Conservation (phyloP, 805 yeast species). For the Ogataea pini region DNA sequence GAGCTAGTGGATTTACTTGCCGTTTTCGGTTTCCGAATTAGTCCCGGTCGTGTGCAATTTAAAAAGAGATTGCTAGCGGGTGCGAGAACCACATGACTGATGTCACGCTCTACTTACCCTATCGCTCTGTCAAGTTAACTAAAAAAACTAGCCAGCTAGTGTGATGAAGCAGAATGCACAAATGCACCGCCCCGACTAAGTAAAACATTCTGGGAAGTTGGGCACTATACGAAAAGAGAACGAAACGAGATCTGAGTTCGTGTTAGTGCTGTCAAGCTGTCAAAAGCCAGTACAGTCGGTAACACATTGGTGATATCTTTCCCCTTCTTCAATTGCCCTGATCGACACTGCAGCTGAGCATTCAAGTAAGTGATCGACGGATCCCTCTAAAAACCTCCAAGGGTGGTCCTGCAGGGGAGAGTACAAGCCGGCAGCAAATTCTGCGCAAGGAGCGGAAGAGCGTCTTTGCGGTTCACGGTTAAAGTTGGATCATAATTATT, state of each 20-base stretch:
- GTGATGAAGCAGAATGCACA: not conserved
- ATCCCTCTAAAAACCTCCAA: not conserved
- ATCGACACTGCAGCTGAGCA: not conserved
- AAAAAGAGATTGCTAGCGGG: no score
- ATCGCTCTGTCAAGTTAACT: no score
- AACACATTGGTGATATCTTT: not conserved
- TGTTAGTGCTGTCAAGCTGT: not conserved
- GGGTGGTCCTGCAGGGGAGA: conserved; percentile 2
- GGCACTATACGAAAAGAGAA: not conserved
- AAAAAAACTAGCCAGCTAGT: no score
- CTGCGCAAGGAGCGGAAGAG: not conserved
- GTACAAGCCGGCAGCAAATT: not conserved
- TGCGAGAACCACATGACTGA: no score
- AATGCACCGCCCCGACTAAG: not conserved
- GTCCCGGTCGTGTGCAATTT: no score
- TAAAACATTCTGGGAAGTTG: not conserved
- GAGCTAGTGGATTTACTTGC: not conserved
- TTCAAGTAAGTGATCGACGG: no score
- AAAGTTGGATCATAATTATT: not conserved
- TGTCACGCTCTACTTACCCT: no score
- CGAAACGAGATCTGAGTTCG: not conserved
- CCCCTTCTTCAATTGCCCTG: not conserved
- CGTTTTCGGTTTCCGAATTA: not conserved
- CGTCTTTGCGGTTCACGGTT: conserved; percentile 2
- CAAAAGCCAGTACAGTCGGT: no score